A percentile compares a stretch with the other conserved stretches of the same genome.
These are phyloP conservation scores for Dipodascopsis tothii DNA, from an alignment of 805 yeast species.

Conservation along the genomic window DNA sequence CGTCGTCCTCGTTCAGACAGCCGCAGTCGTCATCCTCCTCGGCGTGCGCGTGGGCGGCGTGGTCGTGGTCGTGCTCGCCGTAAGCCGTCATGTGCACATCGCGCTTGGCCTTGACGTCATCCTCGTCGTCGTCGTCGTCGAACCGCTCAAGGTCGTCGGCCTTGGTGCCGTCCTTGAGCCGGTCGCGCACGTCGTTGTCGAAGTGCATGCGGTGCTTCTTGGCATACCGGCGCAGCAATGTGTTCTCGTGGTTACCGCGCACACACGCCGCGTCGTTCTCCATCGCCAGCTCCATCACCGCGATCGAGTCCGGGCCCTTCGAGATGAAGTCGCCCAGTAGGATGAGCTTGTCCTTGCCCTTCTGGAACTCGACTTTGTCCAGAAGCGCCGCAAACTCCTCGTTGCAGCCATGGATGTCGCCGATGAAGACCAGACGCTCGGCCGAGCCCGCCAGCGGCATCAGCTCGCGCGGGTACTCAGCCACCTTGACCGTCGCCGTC, in stretches of 20 bases:
- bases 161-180: conserved; percentile 17
- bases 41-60: background rate
- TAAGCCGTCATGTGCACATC: background rate
- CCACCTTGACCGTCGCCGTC: conserved; percentile 18
- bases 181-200: conserved; percentile 22
- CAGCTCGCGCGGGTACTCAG: conserved; percentile 10
- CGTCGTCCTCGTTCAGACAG: conserved; percentile 21
- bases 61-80: background rate
- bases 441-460: conserved; percentile 6
- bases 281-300: conserved; percentile 59
- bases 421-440: conserved; percentile 55
- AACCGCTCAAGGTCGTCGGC: conserved; percentile 28
- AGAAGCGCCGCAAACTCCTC: conserved; percentile 49
- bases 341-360: conserved; percentile 49
- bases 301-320: conserved; percentile 72
- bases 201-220: conserved; percentile 44
- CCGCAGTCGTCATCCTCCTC: conserved; percentile 18
- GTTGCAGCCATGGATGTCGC: conserved; percentile 83
- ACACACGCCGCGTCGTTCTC: conserved; percentile 59
- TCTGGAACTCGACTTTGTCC: conserved; percentile 41
- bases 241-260: conserved; percentile 83
- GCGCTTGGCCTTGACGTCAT: conserved; percentile 3
- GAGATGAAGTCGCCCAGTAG: conserved; percentile 78
- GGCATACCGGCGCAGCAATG: conserved; percentile 58
- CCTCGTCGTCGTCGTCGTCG: conserved; percentile 21